phyloP scores from a whole-genome alignment of 192 early-diverging fungal species.

The Piromyces sp. region DNA sequence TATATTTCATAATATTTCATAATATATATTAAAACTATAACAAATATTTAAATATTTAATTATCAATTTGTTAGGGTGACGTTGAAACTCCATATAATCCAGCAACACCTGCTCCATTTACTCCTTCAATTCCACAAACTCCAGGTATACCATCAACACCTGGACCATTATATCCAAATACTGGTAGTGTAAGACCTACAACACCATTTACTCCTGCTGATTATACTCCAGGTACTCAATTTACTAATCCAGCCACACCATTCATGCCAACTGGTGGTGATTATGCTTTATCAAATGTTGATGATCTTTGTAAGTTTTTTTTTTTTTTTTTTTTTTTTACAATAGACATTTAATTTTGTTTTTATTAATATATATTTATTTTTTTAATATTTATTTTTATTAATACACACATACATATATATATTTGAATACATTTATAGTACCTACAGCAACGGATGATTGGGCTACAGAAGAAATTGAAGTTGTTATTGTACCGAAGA shows the following conservation, averaged over 20 bases:
- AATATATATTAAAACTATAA: too few relatives aligned
- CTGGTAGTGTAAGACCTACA: constrained; percentile 16
- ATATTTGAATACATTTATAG: constrained; percentile 8
- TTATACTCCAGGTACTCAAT: constrained; percentile 21
- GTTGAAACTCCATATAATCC: constrained; percentile 19
- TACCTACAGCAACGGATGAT: constrained; percentile 21
- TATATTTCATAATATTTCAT: too few relatives aligned
- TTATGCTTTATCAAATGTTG: not conserved
- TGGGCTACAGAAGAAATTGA: constrained; percentile 42
- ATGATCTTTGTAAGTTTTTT: not conserved
- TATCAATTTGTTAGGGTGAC: not conserved
- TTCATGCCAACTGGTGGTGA: constrained; percentile 15
- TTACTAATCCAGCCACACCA: constrained; percentile 15
- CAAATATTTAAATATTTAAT: not conserved
- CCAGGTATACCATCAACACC: constrained; percentile 26
- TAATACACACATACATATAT: too few relatives aligned
- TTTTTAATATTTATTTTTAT: too few relatives aligned
- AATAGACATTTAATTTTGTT: too few relatives aligned
- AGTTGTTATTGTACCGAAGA: constrained; percentile 10
- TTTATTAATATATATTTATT: too few relatives aligned
- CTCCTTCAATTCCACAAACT: constrained; percentile 25
- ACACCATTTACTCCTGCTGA: constrained; percentile 16
- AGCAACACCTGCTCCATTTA: constrained; percentile 19
- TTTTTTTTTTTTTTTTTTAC: not conserved
- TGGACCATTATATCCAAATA: constrained; percentile 23